Base-by-base conservation (phyloP, 805 yeast species). In the Ogataea saltuana region DNA sequence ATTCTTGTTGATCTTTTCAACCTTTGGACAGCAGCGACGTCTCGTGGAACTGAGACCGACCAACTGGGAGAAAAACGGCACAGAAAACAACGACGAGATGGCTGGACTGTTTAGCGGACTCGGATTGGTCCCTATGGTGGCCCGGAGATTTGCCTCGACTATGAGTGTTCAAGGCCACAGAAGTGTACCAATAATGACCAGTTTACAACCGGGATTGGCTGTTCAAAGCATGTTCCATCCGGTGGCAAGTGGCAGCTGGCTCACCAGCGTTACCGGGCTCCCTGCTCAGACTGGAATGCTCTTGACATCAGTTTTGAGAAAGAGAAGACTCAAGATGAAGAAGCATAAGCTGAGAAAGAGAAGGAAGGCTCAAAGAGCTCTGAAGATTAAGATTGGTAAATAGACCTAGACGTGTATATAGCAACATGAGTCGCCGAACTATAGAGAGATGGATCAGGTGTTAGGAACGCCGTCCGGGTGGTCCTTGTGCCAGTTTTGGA, bases 311-410 rank as follows among this genome's bases (percentile, higher is more conserved):
- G 95, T 86, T 26, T 68, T 83, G 65, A 78, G 93, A 65, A 86
- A 86, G 63, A 82, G 99, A 72, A 80, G 87, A 69, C 80, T 87
- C 65, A 91, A 89, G 76, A 93, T 93, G 97, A 93, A 91, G 80
- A 88, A 90, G 64, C 99, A 93, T 70, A 93, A 93, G 74, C 76
- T 88, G 65, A 85, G 93, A 73, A 93, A 93, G 83, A 86, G 98
- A 78, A 85, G 97, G 80, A 89, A 83, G 79, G 87, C 83, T 34
- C 95, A 90, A 67, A 78, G 95, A 66, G 85, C 93, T 12, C 72
- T 83, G 63, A 83, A 78, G 77, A 81, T 81, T 65, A 84, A 83
- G 65, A 68, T 81, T 56, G 81, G 83, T 53, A 64, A 58, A 57
- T 65, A 47, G 46, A n/a, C n/a, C n/a, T n/a, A n/a, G n/a, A 28